phyloP scores from a whole-genome alignment of 2,329 filamentous ascomycete species.

The Curvularia eragrostidis region DNA sequence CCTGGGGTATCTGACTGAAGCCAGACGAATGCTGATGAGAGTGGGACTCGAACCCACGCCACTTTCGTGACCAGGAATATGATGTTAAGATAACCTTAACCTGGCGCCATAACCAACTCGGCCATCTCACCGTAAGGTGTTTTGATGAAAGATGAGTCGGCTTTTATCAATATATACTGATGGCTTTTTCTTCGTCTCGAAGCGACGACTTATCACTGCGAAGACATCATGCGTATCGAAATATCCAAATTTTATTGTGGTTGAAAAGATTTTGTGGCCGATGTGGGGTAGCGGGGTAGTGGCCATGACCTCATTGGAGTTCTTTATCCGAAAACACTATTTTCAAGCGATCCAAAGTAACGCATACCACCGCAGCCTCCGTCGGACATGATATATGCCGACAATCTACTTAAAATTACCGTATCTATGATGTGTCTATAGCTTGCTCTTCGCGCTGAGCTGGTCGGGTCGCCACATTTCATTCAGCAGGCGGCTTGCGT shows the following conservation, averaged over 20 bases:
- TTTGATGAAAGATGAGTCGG: background rate
- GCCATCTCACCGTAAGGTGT: constrained; percentile 14
- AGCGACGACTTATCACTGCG: too few relatives aligned
- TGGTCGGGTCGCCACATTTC: constrained; percentile 46
- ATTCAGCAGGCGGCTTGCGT: constrained; percentile 49
- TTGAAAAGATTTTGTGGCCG: background rate
- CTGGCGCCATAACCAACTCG: constrained; percentile 45
- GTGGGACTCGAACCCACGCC: constrained; percentile 52
- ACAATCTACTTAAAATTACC: background rate
- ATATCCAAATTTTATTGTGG: background rate
- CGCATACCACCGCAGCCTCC: too few relatives aligned
- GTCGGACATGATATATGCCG: background rate
- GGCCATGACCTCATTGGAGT: background rate
- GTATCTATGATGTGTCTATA: constrained; percentile 22
- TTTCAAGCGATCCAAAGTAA: background rate
- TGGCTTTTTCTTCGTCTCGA: too few relatives aligned
- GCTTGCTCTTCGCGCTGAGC: constrained; percentile 29
- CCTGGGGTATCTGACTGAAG: constrained; percentile 28
- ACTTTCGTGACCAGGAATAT: constrained; percentile 49
- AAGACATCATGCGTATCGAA: background rate
- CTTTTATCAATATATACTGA: too few relatives aligned
- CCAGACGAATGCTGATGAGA: constrained; percentile 48
- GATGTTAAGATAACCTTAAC: constrained; percentile 38
- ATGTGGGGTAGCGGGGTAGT: constrained; percentile 1
- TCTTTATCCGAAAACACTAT: background rate